Evolutionary conservation across 768 basidiomycete genomes (phyloP).

Genomic region (Boletus reticulatus): DNA sequence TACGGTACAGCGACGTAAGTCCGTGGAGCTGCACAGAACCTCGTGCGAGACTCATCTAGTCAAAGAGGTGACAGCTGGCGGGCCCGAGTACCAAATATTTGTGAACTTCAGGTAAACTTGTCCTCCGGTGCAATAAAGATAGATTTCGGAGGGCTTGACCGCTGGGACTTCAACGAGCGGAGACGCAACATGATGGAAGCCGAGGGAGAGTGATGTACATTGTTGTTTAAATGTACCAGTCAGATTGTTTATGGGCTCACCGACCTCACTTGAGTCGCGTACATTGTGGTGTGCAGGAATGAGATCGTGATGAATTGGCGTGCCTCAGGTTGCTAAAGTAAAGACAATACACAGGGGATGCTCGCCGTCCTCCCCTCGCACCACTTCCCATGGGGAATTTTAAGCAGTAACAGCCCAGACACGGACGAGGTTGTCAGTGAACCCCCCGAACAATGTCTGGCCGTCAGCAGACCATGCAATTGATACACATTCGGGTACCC

Average conservation of each 20-base stretch:
- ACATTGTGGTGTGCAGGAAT: background rate
- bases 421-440: constrained; percentile 91
- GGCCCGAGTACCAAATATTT: constrained; percentile 63
- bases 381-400: constrained; percentile 23
- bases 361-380: constrained; percentile 12
- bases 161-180: constrained; percentile 67
- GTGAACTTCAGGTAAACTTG: constrained; percentile 71
- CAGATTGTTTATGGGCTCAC: background rate
- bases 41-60: constrained; percentile 3
- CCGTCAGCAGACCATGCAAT: constrained; percentile 99
- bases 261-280: background rate
- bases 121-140: constrained; percentile 59
- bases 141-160: constrained; percentile 73
- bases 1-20: constrained; percentile 81
- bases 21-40: background rate
- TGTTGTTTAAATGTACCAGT: no score
- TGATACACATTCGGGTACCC: constrained; percentile 91
- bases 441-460: constrained; percentile 95
- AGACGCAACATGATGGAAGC: constrained; percentile 63
- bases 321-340: constrained; percentile 19
- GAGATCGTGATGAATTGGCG: constrained; percentile 21
- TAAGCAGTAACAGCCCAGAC: constrained; percentile 81
- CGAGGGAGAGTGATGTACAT: constrained; percentile 10
- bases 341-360: constrained; percentile 24
- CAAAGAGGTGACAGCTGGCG: constrained; percentile 81